Conservation (phyloP, 164 flowering plant genomes). For the Brasenia schreberi region DNA sequence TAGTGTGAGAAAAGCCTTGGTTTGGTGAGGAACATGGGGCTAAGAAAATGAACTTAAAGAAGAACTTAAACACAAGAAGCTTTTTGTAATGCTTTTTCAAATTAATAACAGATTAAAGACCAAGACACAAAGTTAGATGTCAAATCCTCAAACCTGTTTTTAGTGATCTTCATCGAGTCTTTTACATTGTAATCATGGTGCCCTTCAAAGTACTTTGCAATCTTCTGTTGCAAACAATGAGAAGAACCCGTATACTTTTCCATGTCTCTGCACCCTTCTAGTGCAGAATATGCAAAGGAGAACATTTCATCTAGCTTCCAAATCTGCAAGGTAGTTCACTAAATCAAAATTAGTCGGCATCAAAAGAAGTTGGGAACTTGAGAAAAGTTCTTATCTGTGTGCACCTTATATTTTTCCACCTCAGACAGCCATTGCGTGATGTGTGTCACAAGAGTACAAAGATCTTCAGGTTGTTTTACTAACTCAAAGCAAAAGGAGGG, state of each 20-base stretch:
- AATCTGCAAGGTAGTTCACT: slow-evolving; percentile 27
- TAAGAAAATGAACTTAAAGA: too few relatives aligned
- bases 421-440: slow-evolving; percentile 76
- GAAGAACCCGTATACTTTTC: slow-evolving; percentile 43
- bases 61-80: too few relatives aligned
- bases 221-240: slow-evolving; percentile 59
- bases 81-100: too few relatives aligned
- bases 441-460: slow-evolving; percentile 54
- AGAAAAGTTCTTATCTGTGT: background rate
- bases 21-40: too few relatives aligned
- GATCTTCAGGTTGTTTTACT: slow-evolving; percentile 42
- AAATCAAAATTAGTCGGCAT: background rate
- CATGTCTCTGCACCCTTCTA: slow-evolving; percentile 33
- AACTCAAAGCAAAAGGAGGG: slow-evolving; percentile 63
- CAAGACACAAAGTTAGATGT: background rate
- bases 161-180: background rate
- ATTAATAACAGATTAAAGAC: background rate
- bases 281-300: slow-evolving; percentile 52
- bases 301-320: slow-evolving; percentile 58
- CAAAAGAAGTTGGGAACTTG: too few relatives aligned
- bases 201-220: slow-evolving; percentile 46
- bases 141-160: slow-evolving; percentile 35
- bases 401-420: slow-evolving; percentile 77
- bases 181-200: slow-evolving; percentile 12
- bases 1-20: too few relatives aligned